These are phyloP conservation scores for Candida bentonensis DNA, from an alignment of 805 yeast genomes.

Conservation along the genomic window DNA sequence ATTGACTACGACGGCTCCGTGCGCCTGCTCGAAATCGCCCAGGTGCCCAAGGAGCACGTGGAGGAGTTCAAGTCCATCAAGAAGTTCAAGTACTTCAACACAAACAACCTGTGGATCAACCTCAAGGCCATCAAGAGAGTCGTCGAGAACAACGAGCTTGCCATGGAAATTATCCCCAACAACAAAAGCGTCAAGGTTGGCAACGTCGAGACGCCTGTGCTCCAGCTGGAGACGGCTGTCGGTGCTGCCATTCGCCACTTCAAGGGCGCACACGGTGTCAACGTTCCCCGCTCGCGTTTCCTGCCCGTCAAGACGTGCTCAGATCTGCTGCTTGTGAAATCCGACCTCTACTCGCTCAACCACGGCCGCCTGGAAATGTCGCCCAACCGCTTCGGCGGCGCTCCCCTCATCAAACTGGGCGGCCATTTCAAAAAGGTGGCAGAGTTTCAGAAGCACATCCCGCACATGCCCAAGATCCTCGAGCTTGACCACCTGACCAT, in stretches of 20 bases:
- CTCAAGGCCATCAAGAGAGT: constrained; percentile 87
- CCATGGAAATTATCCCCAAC: constrained; percentile 93
- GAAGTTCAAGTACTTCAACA: constrained; percentile 95
- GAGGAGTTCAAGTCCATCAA: constrained; percentile 97
- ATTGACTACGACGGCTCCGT: constrained; percentile 92
- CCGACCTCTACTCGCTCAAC: constrained; percentile 79
- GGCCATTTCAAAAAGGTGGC: constrained; percentile 93
- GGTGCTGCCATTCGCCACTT: constrained; percentile 98
- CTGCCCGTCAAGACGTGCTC: constrained; percentile 97
- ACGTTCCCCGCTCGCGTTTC: constrained; percentile 95
- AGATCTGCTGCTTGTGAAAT: constrained; percentile 84
- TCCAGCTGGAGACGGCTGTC: constrained; percentile 96
- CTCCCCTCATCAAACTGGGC: constrained; percentile 91
- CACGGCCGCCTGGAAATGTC: constrained; percentile 85
- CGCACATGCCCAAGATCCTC: constrained; percentile 90
- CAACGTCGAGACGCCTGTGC: constrained; percentile 62
- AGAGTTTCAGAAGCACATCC: constrained; percentile 76
- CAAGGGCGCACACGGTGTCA: constrained; percentile 91
- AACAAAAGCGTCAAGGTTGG: constrained; percentile 71
- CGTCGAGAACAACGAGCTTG: constrained; percentile 67
- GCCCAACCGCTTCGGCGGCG: constrained; percentile 76
- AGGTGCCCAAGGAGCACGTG: constrained; percentile 95
- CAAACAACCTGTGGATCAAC: constrained; percentile 96
- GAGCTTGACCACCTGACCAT: constrained; percentile 96
- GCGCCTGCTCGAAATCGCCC: constrained; percentile 90